These are phyloP conservation scores for Solanum peruvianum DNA, from an alignment of 257 asterid species.

Conservation along the genomic window DNA sequence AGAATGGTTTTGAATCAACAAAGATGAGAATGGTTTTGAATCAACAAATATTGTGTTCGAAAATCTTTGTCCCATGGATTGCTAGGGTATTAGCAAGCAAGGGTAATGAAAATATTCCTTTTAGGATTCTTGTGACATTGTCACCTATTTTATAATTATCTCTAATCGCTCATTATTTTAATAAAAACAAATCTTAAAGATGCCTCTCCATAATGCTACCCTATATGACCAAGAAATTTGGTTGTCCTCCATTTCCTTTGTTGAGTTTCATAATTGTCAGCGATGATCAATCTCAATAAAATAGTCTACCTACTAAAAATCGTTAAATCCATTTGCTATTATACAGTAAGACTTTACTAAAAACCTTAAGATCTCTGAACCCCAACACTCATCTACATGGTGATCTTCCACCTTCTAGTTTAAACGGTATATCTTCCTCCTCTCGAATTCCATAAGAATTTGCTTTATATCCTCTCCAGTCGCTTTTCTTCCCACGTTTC, in stretches of 20 bases:
- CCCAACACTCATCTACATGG: neutral
- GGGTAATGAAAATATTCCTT: neutral
- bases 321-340: neutral
- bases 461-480: neutral
- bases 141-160: neutral
- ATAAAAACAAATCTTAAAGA: neutral
- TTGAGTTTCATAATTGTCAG: neutral
- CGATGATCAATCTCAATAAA: neutral
- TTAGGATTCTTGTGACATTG: neutral
- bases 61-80: neutral
- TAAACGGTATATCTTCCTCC: neutral
- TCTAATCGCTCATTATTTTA: neutral
- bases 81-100: neutral
- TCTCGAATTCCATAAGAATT: neutral
- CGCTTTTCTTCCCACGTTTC: neutral
- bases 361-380: neutral
- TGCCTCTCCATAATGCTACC: neutral
- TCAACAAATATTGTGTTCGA: neutral
- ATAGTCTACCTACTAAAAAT: neutral
- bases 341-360: neutral
- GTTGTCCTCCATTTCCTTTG: neutral
- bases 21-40: too few relatives aligned
- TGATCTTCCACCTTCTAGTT: neutral
- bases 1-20: too few relatives aligned
- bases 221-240: neutral